Percentiles rank a stretch among this genome's conserved stretches.
Conservation (phyloP, 352 stramenopile species). For the Globisporangium barbulae region DNA sequence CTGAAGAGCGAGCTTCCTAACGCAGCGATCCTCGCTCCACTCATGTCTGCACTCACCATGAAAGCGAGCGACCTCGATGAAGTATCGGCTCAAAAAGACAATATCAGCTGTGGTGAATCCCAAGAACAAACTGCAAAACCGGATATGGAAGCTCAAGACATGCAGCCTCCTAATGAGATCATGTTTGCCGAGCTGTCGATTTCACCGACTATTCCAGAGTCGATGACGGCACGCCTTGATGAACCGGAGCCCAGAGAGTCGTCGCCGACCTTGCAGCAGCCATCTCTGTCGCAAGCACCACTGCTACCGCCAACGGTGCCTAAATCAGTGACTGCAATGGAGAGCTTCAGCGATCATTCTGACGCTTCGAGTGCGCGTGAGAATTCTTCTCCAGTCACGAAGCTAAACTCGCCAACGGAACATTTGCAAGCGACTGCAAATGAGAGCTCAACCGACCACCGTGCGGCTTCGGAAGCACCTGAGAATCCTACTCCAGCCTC, state of each 20-base stretch:
- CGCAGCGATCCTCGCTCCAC: background rate
- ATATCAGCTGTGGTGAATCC: background rate
- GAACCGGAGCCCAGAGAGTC: background rate
- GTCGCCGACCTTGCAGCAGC: background rate
- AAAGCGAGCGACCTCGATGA: background rate
- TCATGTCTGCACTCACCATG: background rate
- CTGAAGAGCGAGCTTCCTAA: background rate
- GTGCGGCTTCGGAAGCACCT: background rate
- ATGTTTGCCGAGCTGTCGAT: conserved; percentile 3
- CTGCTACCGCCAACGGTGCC: background rate
- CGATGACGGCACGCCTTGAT: no score
- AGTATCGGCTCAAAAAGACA: background rate
- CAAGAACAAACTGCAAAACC: background rate
- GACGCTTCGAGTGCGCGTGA: background rate
- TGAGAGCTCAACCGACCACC: background rate
- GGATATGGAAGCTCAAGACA: background rate
- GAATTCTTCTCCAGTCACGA: background rate
- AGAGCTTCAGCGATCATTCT: background rate
- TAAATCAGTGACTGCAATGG: background rate
- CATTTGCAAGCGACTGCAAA: background rate
- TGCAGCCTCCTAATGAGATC: background rate
- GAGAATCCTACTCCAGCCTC: background rate
- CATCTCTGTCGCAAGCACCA: background rate
- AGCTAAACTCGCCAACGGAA: background rate
- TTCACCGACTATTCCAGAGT: background rate